phyloP scores from a whole-genome alignment of 176 grass and related monocot genomes.

The Lolium multiflorum region DNA sequence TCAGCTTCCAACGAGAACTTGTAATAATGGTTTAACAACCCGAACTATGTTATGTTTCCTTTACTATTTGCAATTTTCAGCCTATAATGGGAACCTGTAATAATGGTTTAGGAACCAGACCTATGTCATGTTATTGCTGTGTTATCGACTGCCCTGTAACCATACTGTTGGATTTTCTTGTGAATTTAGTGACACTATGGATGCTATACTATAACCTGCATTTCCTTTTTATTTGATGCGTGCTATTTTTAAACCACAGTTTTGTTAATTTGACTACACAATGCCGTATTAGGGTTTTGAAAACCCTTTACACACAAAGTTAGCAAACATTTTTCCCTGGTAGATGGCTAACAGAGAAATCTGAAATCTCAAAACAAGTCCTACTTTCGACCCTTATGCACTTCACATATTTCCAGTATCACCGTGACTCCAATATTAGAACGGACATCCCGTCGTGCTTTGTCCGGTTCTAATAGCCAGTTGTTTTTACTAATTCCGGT shows the following conservation, averaged over 20 bases:
- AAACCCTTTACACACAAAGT: slow-evolving; percentile 6
- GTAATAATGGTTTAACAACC: no score
- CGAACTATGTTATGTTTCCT: background rate
- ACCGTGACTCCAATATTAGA: slow-evolving; percentile 11
- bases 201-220: slow-evolving; percentile 5
- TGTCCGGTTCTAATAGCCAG: background rate
- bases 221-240: background rate
- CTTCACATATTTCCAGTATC: slow-evolving; percentile 1
- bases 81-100: slow-evolving; percentile 29
- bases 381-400: background rate
- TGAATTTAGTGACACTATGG: background rate
- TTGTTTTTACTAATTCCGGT: background rate
- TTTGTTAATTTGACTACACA: slow-evolving; percentile 26
- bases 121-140: background rate
- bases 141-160: background rate
- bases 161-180: background rate
- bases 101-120: slow-evolving; percentile 30
- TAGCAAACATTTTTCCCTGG: background rate
- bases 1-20: background rate
- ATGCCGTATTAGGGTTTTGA: background rate
- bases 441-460: background rate
- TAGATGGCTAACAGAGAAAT: background rate
- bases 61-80: background rate
- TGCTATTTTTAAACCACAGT: slow-evolving; percentile 9
- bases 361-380: background rate